These are phyloP conservation scores for Bonia amplexicaulis DNA, from an alignment of 176 grass and related monocot genomes.

Conservation along the genomic window DNA sequence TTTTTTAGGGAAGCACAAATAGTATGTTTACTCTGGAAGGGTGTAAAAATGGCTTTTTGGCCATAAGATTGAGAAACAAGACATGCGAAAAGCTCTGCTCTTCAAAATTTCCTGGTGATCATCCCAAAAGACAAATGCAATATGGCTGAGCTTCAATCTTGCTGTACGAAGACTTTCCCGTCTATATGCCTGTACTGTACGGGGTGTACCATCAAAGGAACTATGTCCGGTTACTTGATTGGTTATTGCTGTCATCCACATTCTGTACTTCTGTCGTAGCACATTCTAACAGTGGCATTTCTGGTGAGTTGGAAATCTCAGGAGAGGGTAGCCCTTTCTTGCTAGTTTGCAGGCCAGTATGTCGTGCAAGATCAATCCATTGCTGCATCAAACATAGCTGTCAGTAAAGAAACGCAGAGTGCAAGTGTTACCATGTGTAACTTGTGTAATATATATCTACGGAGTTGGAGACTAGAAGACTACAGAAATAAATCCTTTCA, in stretches of 20 bases:
- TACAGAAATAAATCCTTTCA: background rate
- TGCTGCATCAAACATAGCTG: constrained; percentile 58
- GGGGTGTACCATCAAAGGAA: background rate
- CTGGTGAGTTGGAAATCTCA: constrained; percentile 53
- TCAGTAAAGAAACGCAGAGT: constrained; percentile 2
- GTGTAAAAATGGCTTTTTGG: background rate
- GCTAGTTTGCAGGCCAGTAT: constrained; percentile 68
- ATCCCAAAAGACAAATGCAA: background rate
- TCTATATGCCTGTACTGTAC: constrained; percentile 5
- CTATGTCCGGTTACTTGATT: constrained; percentile 43
- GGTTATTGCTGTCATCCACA: constrained; percentile 49
- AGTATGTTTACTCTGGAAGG: background rate
- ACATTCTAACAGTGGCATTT: constrained; percentile 70
- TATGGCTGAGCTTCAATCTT: background rate
- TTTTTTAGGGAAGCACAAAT: background rate
- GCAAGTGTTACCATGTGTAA: background rate
- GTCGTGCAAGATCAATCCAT: constrained; percentile 95
- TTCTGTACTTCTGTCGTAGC: constrained; percentile 49
- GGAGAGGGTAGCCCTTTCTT: constrained; percentile 46
- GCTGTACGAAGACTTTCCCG: background rate
- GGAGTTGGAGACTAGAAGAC: background rate
- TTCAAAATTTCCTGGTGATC: constrained; percentile 6
- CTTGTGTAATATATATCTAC: background rate
- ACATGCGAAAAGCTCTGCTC: background rate
- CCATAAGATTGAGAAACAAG: background rate